These are phyloP conservation scores for Sarocladium strictum DNA, from an alignment of 2,329 filamentous ascomycete species.

Conservation along the genomic window DNA sequence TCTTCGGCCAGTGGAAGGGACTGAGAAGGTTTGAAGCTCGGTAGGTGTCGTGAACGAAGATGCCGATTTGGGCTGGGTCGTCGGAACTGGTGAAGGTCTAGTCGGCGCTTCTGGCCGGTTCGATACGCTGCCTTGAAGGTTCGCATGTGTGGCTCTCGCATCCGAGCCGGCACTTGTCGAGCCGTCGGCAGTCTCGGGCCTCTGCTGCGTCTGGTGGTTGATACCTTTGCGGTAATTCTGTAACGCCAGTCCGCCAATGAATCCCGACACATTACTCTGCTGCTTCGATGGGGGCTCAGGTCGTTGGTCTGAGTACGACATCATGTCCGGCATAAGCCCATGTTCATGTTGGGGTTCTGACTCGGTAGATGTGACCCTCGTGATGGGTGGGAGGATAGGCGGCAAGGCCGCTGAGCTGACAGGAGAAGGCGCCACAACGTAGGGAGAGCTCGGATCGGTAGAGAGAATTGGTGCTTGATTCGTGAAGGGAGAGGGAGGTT, in stretches of 20 bases:
- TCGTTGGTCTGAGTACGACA: conserved; percentile 22
- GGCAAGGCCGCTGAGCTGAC: conserved; percentile 33
- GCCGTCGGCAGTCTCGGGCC: conserved; percentile 1
- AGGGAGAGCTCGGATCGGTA: conserved; percentile 30
- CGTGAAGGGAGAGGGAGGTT: conserved; percentile 31
- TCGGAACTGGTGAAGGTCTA: conserved; percentile 18
- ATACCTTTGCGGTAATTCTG: conserved; percentile 41
- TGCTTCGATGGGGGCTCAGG: conserved; percentile 28
- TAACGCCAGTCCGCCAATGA: conserved; percentile 50
- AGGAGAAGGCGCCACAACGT: conserved; percentile 28
- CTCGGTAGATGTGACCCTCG: conserved; percentile 39
- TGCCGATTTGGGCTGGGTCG: conserved; percentile 22
- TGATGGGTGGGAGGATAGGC: conserved; percentile 45
- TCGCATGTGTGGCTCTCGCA: conserved; percentile 22
- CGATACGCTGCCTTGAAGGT: neutral
- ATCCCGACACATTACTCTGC: conserved; percentile 33
- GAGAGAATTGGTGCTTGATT: conserved; percentile 35
- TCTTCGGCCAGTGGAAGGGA: conserved; percentile 31
- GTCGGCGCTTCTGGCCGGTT: conserved; percentile 28
- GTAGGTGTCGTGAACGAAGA: conserved; percentile 45
- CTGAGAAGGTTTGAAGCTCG: conserved; percentile 34
- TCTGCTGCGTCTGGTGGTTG: conserved; percentile 17
- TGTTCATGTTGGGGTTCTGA: conserved; percentile 15
- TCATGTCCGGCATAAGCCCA: conserved; percentile 17
- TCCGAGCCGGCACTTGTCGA: conserved; percentile 13